Evolutionary conservation across 495 filamentous ascomycete species (phyloP).

Genomic region (Daldinia concentrica): DNA sequence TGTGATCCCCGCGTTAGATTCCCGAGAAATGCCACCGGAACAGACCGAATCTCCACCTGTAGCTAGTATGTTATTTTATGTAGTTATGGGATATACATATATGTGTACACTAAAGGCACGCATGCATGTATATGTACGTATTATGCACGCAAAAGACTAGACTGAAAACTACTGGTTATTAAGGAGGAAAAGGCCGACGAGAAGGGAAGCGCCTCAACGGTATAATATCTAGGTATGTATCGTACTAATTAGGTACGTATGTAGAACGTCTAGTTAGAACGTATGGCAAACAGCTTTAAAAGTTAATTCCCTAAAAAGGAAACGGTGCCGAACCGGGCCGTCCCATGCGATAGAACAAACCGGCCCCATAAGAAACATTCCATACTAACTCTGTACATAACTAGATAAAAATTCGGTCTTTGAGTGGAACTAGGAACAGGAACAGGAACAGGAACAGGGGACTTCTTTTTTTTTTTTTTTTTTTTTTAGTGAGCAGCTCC

Average conservation of each 20-base stretch:
- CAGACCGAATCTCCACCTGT: not conserved
- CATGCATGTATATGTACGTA: conserved; percentile 1
- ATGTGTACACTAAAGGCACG: no score
- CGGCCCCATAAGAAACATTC: conserved; percentile 5
- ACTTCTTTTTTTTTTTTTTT: no score
- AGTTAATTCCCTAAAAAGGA: not conserved
- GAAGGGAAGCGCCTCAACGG: not conserved
- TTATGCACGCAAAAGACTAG: not conserved
- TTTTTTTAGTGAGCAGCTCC: not conserved
- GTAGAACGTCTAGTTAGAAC: no score
- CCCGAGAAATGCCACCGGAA: not conserved
- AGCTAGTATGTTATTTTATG: no score
- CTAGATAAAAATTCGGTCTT: not conserved
- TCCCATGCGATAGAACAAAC: conserved; percentile 9
- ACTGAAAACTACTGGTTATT: not conserved
- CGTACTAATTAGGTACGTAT: no score
- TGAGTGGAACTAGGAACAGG: conserved; percentile 1
- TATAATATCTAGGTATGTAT: no score
- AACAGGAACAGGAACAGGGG: not conserved
- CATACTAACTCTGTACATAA: not conserved
- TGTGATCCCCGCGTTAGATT: not conserved
- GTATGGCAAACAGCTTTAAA: not conserved
- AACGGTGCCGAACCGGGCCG: conserved; percentile 23
- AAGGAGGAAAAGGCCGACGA: not conserved
- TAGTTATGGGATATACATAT: no score